A percentile compares a stretch with the other conserved stretches of the same genome.
These are phyloP conservation scores for Verticillium nubilum DNA, from an alignment of 2,329 filamentous ascomycete species.

Conservation along the genomic window DNA sequence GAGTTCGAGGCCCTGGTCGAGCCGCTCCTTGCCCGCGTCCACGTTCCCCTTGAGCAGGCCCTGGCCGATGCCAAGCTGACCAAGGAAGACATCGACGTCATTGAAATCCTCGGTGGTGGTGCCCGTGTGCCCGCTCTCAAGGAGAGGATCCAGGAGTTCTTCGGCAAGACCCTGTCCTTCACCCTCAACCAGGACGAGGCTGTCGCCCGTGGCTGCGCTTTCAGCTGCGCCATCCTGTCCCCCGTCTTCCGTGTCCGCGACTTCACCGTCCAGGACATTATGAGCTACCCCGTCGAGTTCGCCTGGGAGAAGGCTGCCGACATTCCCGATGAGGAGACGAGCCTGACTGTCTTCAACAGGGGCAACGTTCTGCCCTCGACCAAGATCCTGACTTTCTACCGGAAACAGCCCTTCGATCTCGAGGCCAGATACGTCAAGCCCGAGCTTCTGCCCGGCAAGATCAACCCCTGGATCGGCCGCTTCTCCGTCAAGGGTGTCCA, in stretches of 20 bases:
- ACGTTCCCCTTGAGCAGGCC: slow-evolving; percentile 77
- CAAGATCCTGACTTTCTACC: slow-evolving; percentile 99
- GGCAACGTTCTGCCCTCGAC: slow-evolving; percentile 96
- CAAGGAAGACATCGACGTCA: slow-evolving; percentile 83
- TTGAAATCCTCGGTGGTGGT: slow-evolving; percentile 92
- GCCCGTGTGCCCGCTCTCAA: slow-evolving; percentile 93
- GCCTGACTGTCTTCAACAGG: slow-evolving; percentile 93
- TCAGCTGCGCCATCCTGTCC: slow-evolving; percentile 95
- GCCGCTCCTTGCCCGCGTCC: slow-evolving; percentile 71
- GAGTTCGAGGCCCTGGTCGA: slow-evolving; percentile 89
- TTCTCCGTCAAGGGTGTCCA: slow-evolving; percentile 98
- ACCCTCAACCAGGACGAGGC: slow-evolving; percentile 98
- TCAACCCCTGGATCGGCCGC: slow-evolving; percentile 90
- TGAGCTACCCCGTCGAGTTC: slow-evolving; percentile 98
- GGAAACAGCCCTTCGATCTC: slow-evolving; percentile 93
- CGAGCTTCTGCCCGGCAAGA: slow-evolving; percentile 80
- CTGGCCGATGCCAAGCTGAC: slow-evolving; percentile 90
- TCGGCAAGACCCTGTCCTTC: slow-evolving; percentile 87
- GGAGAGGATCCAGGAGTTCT: slow-evolving; percentile 83
- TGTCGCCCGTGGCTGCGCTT: slow-evolving; percentile 89
- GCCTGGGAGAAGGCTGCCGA: slow-evolving; percentile 98
- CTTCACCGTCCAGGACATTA: slow-evolving; percentile 95
- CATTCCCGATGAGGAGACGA: slow-evolving; percentile 97
- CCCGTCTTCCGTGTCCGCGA: slow-evolving; percentile 98
- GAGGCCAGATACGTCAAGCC: slow-evolving; percentile 91